Conservation (phyloP, 805 yeast genomes). For the Schwanniomyces sp. region DNA sequence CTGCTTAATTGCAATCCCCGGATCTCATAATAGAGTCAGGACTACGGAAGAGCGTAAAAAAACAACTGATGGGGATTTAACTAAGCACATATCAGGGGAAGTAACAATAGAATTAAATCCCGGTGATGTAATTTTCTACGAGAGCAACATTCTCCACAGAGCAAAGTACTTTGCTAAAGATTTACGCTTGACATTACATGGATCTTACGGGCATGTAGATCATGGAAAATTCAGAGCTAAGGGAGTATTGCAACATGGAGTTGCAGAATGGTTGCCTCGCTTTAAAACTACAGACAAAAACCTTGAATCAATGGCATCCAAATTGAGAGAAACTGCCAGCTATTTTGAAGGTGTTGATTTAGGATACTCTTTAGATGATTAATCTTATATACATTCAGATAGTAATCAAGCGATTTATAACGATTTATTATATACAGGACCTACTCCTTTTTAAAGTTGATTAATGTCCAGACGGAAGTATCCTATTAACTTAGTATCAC, state of each 20-base stretch:
- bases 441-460: neutral
- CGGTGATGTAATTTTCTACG: slow-evolving; percentile 52
- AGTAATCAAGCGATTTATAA: neutral
- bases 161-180: slow-evolving; percentile 40
- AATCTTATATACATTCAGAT: neutral
- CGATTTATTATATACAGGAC: neutral
- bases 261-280: slow-evolving; percentile 44
- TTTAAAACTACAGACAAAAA: slow-evolving; percentile 30
- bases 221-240: slow-evolving; percentile 45
- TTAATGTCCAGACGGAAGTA: neutral
- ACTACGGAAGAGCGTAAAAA: slow-evolving; percentile 44
- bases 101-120: slow-evolving; percentile 42
- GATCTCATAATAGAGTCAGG: slow-evolving; percentile 45
- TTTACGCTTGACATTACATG: slow-evolving; percentile 48
- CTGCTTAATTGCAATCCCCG: slow-evolving; percentile 50
- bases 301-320: slow-evolving; percentile 25
- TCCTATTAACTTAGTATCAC: neutral
- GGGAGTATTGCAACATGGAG: slow-evolving; percentile 56
- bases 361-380: slow-evolving; percentile 42
- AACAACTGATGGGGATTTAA: slow-evolving; percentile 31
- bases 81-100: slow-evolving; percentile 39
- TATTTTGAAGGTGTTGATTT: slow-evolving; percentile 32
- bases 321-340: slow-evolving; percentile 26
- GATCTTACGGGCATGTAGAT: slow-evolving; percentile 47
- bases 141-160: slow-evolving; percentile 50